Base-by-base conservation (phyloP, 2,329 filamentous ascomycete genomes). In the Madurella fahalii region DNA sequence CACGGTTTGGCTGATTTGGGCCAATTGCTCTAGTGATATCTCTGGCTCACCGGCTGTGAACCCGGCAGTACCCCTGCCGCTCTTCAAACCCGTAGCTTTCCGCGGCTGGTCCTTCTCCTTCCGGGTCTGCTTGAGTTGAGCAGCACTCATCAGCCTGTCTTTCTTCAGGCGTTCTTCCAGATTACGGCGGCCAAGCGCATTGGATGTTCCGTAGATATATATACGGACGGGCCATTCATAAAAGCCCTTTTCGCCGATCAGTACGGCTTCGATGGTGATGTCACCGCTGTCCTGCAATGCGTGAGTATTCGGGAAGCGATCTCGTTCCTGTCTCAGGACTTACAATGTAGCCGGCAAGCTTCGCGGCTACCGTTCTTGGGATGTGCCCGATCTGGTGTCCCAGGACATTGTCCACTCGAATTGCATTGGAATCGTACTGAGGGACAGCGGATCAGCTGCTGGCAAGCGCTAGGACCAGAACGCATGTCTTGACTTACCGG, bases 341-440 rank as follows among this genome's bases (percentile, higher is more conserved):
- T 69, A 86, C 85, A 66, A 95, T 77, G 65, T 89, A 90, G 2
- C 79, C 81, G 0, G 89, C 84, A 50, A 96, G 72, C 68, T 88
- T 93, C n/a, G 76, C 72, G 1, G 85, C 89, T 18, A 90, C 65
- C 1, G 71, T 75, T 12, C 82, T 77, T 7, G 88, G 86, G 40
- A 95, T 75, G 69, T 95, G 90, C 1, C 90, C 90, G 62, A 95
- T 89, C 64, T 95, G 90, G 8, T 70, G 68, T 15, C 83, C 80
- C 65, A 87, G 80, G 13, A 92, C 88, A 68, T 94, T 95, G 63
- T 88, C 79, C 1, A 95, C 82, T 5, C 83, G 81, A 54, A 95
- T 90, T 0, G 90, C 90, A 70, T 94, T 94, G 5, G 62, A 59
- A 65, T 94, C 89, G 65, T 87, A 89, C 61, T 74, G 40, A 13